Evolutionary conservation across 2,329 filamentous ascomycete genomes (phyloP), one percentile per base, ranked within the genome.

Genomic region (Aureobasidium zeae): DNA sequence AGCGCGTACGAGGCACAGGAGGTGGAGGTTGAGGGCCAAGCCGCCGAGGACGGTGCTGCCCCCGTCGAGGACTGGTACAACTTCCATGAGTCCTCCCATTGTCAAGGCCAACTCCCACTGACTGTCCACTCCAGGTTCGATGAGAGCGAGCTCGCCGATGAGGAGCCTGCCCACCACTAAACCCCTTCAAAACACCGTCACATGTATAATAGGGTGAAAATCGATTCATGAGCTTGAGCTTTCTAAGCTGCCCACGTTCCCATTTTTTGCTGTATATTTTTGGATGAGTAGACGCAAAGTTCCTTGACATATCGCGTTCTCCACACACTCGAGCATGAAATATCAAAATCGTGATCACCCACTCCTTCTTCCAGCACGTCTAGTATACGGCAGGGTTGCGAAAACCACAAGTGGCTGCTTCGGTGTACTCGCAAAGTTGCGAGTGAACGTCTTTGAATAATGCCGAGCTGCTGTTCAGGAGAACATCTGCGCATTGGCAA

Each of bases 1-100:
- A 83, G 91, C 73, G 81, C 86, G 64, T 98, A 98, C 77, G 89
- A 96, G 77, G 77, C 71, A 64, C 86, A 94, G 75, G 77, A 81
- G 57, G 88, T 95, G 55, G 91, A 98, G 70, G 81, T 96, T 53
- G 89, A 96, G 74, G 89, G 89, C 54, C 79, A 86, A 67, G 77
- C 83, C 54, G 71, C 74, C 55, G 73, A 77, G 63, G 71, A 72
- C 53, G 71, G 76, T 46, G 73, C 81, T 49, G 69, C 67, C 69
- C 81, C 70, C 35, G 70, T 69, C 24, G 73, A 78, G 61, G 72
- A 81, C 63, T 76, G 39, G 39, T 43, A 43, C n/a, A 3, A 15
- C 30, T 13, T 24, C 30, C 22, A 34, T 17, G 11, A 6, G 79
- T 61, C 95, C 11, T 12, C 7, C 21, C 13, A 21, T 28, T 21